A percentile compares a stretch with the other conserved stretches of the same genome.
phyloP scores from a whole-genome alignment of 805 yeast genomes.

The Schwanniomyces polymorphus region DNA sequence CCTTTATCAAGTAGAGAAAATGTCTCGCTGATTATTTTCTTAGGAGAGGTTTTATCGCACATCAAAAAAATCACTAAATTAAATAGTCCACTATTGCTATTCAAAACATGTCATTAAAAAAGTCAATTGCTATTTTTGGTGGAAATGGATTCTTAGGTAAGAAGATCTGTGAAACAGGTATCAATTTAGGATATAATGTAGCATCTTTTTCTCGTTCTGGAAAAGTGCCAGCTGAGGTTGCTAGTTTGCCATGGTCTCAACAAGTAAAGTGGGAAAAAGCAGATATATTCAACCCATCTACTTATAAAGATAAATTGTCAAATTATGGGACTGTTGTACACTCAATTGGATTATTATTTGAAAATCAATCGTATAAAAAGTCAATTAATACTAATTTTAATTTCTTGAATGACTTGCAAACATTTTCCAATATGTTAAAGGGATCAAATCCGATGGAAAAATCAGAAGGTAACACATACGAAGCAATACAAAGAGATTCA shows the following conservation, averaged over 20 bases:
- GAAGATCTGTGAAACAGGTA: conserved; percentile 66
- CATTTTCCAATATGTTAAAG: conserved; percentile 30
- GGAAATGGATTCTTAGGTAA: conserved; percentile 83
- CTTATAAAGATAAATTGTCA: conserved; percentile 49
- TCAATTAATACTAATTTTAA: conserved; percentile 42
- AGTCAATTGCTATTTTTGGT: conserved; percentile 68
- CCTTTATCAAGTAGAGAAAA: no score
- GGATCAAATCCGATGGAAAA: conserved; percentile 67
- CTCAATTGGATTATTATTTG: conserved; percentile 75
- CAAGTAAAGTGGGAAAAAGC: conserved; percentile 68
- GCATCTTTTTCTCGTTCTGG: conserved; percentile 72
- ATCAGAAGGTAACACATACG: conserved; percentile 49
- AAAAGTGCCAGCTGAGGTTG: conserved; percentile 25
- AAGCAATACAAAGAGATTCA: conserved; percentile 65
- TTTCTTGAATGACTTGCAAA: conserved; percentile 30
- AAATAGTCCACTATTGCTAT: neutral
- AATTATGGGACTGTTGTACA: conserved; percentile 73
- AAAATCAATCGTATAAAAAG: conserved; percentile 66
- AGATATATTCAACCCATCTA: conserved; percentile 63
- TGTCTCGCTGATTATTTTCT: no score
- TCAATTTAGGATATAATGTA: conserved; percentile 63
- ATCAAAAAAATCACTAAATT: neutral
- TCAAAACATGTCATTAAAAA: conserved; percentile 7
- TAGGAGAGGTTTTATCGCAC: neutral
- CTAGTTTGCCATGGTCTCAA: conserved; percentile 51